Evolutionary conservation across 768 basidiomycete species (phyloP), one percentile per base, ranked within the genome.

Genomic region (Fibroporia radiculosa): DNA sequence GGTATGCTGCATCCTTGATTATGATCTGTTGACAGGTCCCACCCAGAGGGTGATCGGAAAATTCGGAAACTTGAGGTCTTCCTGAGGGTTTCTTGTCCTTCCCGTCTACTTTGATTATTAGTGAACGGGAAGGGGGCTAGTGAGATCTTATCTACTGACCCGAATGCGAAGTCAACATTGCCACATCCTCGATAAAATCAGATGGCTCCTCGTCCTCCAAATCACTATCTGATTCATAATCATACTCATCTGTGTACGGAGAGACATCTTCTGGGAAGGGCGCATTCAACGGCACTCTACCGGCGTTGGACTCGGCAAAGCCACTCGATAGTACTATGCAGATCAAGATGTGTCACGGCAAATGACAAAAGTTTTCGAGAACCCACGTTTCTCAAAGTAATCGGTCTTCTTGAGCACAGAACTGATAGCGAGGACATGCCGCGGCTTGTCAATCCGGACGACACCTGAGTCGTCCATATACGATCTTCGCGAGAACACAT

Each of bases 201-300:
- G 39, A 16, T 24, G 8, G 41, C 41, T 27, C 52, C 19, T 44
- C 42, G 12, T 58, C 56, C 13, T 53, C 54, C 19, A 58, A 47
- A 40, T 55, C 56, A 35, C 56, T 58, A 22, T 58, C 56, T 10
- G 49, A 49, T 25, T 53, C 51, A 27, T 53, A 58, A 34, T 58
- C 56, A 20, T 55, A 55, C 24, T 51, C 54, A 8, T 40, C 45
- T 10, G 24, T 25, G n/a, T 40, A 27, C 1, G 52, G 42, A 2
- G 29, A 24, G 33, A 41, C 27, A 14, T 28, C 31, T n/a, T 29
- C 32, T 13, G 50, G 50, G 37, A 48, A 47, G 38, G 4, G 40
- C 29, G 28, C 49, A 29, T 28, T 32, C 16, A 16, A 25, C 2
- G 18, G 39, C n/a, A 4, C 23, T 22, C 16, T 26, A 20, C 25